Evolutionary conservation across 768 basidiomycete species (phyloP).

Genomic region (Mycena albidolilacea): DNA sequence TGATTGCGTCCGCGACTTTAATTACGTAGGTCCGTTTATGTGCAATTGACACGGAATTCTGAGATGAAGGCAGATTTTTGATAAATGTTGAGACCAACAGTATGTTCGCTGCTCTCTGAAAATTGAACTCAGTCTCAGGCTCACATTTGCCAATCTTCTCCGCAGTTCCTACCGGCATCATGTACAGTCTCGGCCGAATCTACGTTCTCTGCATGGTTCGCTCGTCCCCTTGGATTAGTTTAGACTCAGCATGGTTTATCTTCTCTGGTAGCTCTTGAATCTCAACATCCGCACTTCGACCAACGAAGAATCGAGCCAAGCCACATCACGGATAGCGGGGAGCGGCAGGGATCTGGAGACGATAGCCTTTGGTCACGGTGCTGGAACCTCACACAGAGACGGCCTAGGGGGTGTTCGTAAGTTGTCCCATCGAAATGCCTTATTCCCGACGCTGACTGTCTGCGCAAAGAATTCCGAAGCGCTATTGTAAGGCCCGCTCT

Average conservation of each 20-base stretch:
- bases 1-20: neutral
- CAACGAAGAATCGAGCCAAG: neutral
- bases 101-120: neutral
- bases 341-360: no score
- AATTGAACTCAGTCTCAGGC: neutral
- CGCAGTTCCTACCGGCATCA: conserved; percentile 1
- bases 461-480: neutral
- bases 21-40: conserved; percentile 1
- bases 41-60: neutral
- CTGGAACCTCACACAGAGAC: neutral
- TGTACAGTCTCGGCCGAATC: neutral
- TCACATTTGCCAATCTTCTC: neutral
- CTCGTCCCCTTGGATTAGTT: neutral
- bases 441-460: conserved; percentile 1
- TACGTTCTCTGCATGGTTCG: conserved; percentile 7
- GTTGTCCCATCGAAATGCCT: conserved; percentile 1
- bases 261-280: conserved; percentile 5
- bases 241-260: conserved; percentile 6
- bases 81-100: neutral
- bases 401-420: neutral
- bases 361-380: neutral
- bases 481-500: conserved; percentile 9
- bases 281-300: neutral
- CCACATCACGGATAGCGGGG: neutral
- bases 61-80: neutral